Percentiles rank a stretch among this genome's conserved stretches.
Evolutionary conservation across 2,329 filamentous ascomycete species (phyloP).

Genomic region (Knoxdaviesia capensis): DNA sequence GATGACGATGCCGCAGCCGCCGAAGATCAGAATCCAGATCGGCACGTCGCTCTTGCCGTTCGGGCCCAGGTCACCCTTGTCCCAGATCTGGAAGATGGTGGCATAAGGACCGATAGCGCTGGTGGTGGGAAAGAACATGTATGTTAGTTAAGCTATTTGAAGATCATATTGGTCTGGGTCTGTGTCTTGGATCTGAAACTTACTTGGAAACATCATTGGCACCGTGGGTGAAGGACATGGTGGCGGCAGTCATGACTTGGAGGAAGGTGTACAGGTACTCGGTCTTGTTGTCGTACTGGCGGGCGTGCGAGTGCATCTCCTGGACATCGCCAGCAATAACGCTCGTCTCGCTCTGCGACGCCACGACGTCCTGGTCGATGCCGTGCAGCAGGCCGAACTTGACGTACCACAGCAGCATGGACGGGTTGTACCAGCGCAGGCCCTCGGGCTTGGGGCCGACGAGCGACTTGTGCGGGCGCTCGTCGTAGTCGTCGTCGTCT

Average conservation of each 20-base stretch:
- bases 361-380: slow-evolving; percentile 20
- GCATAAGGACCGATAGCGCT: slow-evolving; percentile 39
- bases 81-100: slow-evolving; percentile 41
- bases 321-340: slow-evolving; percentile 31
- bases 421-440: slow-evolving; percentile 18
- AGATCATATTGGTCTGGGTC: background rate
- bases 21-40: slow-evolving; percentile 37
- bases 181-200: background rate
- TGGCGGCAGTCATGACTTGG: slow-evolving; percentile 38
- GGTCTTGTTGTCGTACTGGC: slow-evolving; percentile 39
- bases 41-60: slow-evolving; percentile 27
- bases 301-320: slow-evolving; percentile 32
- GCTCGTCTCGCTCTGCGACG: slow-evolving; percentile 14
- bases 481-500: slow-evolving; percentile 16
- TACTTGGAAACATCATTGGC: slow-evolving; percentile 42
- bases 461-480: slow-evolving; percentile 13
- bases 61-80: slow-evolving; percentile 20
- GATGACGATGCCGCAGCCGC: slow-evolving; percentile 28
- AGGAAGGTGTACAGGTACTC: slow-evolving; percentile 42
- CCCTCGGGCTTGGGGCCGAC: slow-evolving; percentile 20
- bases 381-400: slow-evolving; percentile 27
- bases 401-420: slow-evolving; percentile 21
- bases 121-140: background rate
- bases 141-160: background rate
- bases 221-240: slow-evolving; percentile 44